Evolutionary conservation across 441 rosid genomes (phyloP).

Genomic region (Isatis lusitanica): DNA sequence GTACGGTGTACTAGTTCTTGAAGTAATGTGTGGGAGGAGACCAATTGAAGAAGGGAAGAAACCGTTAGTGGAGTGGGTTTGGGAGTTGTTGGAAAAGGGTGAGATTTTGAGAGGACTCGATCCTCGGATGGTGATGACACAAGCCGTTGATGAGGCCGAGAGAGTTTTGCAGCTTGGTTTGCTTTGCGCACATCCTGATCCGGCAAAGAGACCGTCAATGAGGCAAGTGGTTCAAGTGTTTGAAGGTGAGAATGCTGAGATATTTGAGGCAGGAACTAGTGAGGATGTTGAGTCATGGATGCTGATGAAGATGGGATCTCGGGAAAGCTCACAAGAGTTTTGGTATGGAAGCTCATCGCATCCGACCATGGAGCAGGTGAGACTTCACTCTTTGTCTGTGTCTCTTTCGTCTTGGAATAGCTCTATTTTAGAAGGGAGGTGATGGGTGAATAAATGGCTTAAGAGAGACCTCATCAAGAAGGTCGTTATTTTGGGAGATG

Average conservation of each 20-base stretch:
- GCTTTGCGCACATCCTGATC: constrained; percentile 63
- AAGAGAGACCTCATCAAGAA: neutral
- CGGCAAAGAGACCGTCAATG: constrained; percentile 63
- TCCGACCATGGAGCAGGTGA: constrained; percentile 55
- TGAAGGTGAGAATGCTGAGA: constrained; percentile 55
- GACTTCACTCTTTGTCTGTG: constrained; percentile 45
- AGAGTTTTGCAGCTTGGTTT: constrained; percentile 65
- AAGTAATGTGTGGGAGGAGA: constrained; percentile 78
- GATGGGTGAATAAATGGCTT: constrained; percentile 16
- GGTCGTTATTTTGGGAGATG: neutral
- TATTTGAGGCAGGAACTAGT: constrained; percentile 38
- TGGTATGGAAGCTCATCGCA: constrained; percentile 38
- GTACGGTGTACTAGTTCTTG: constrained; percentile 61
- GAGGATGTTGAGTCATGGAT: constrained; percentile 63
- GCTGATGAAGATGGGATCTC: constrained; percentile 48
- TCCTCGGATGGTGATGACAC: constrained; percentile 36
- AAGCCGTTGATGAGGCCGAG: constrained; percentile 46
- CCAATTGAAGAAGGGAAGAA: constrained; percentile 70
- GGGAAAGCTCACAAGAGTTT: constrained; percentile 38
- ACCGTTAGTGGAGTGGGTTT: constrained; percentile 52
- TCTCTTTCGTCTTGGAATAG: constrained; percentile 55
- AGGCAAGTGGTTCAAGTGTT: constrained; percentile 70
- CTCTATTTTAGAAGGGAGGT: constrained; percentile 57
- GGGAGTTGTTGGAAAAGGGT: constrained; percentile 54
- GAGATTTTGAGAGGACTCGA: constrained; percentile 44